Percentiles rank a stretch among this genome's conserved stretches.
Evolutionary conservation across 441 rosid species (phyloP).

Genomic region (Brassica balearica): DNA sequence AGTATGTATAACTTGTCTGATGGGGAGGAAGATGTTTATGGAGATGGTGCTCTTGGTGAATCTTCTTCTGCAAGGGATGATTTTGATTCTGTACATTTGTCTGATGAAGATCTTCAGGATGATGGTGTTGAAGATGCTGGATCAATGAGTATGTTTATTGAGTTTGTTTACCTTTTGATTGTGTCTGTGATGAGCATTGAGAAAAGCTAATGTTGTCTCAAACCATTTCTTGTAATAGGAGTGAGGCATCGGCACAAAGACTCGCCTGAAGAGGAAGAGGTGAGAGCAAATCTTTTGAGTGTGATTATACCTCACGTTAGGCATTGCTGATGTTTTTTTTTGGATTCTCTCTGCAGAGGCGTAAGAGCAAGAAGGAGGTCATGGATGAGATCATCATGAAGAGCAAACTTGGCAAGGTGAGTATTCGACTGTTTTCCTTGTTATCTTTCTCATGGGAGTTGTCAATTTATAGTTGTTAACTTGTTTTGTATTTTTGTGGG

Average conservation of each 20-base stretch:
- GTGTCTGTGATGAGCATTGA: not conserved
- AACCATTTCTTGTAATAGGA: conserved; percentile 45
- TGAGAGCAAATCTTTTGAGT: conserved; percentile 36
- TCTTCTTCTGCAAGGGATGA: conserved; percentile 62
- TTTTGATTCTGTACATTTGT: conserved; percentile 70
- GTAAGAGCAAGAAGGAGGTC: conserved; percentile 85
- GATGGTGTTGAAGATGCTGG: conserved; percentile 50
- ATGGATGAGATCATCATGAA: conserved; percentile 93
- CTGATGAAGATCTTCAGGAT: conserved; percentile 61
- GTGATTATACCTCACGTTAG: not conserved
- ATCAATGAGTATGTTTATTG: conserved; percentile 46
- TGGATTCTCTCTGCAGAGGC: conserved; percentile 60
- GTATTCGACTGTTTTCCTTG: conserved; percentile 14
- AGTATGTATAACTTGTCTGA: conserved; percentile 83
- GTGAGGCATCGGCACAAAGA: conserved; percentile 51
- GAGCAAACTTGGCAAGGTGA: conserved; percentile 95
- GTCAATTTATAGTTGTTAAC: conserved; percentile 17
- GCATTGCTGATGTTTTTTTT: conserved; percentile 22
- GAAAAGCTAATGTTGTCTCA: not conserved
- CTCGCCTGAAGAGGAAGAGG: conserved; percentile 57
- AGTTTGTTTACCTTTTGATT: not conserved
- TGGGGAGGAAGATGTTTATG: conserved; percentile 79
- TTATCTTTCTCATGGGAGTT: conserved; percentile 12
- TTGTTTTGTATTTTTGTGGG: not conserved
- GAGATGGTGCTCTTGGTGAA: conserved; percentile 51